Conservation (phyloP, 2,329 filamentous ascomycete species). For the Fusarium verticillioides region DNA sequence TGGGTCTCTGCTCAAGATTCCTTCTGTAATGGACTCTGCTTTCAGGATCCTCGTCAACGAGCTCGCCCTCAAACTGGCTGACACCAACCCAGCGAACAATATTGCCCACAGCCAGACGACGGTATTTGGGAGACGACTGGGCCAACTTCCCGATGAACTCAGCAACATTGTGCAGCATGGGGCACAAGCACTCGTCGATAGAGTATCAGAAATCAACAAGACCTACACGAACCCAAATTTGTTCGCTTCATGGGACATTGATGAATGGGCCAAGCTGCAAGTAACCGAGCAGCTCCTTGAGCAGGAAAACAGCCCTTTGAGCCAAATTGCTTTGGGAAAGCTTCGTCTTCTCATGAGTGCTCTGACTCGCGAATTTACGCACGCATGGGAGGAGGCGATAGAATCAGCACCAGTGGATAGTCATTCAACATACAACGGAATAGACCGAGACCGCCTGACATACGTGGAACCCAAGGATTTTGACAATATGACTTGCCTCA, state of each 20-base stretch:
- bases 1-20: conserved; percentile 59
- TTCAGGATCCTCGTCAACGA: conserved; percentile 73
- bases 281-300: conserved; percentile 44
- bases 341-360: conserved; percentile 40
- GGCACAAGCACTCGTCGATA: conserved; percentile 61
- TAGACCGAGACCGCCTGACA: conserved; percentile 52
- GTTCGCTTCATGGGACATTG: conserved; percentile 33
- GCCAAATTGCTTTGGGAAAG: conserved; percentile 19
- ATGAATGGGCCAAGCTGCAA: conserved; percentile 50
- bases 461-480: conserved; percentile 51
- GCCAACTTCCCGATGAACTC: conserved; percentile 63
- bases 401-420: neutral
- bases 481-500: conserved; percentile 9
- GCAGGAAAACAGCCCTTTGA: neutral
- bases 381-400: conserved; percentile 23
- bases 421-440: conserved; percentile 2
- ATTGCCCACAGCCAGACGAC: conserved; percentile 41
- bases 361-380: conserved; percentile 29
- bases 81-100: conserved; percentile 1
- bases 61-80: conserved; percentile 61
- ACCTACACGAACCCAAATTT: conserved; percentile 50
- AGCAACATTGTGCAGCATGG: conserved; percentile 69
- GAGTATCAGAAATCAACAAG: conserved; percentile 50
- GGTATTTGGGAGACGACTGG: conserved; percentile 59
- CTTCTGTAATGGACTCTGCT: conserved; percentile 57